Evolutionary conservation across 768 basidiomycete species (phyloP).

Genomic region (Naganishia vishniacii): DNA sequence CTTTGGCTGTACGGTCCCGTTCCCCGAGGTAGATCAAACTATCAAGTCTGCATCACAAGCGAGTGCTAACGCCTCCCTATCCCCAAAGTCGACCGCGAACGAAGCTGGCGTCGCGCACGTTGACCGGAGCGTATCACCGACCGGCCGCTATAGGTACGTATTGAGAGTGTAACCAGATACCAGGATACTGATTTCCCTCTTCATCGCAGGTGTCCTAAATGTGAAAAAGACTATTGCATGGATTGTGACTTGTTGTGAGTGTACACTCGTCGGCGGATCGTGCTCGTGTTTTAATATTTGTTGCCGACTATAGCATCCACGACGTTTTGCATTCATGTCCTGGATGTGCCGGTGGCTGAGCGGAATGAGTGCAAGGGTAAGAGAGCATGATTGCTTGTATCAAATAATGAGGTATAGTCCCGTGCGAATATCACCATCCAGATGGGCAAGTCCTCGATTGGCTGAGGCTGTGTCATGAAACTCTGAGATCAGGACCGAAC

Average conservation of each 20-base stretch:
- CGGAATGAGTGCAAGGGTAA: background rate
- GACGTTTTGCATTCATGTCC: slow-evolving; percentile 94
- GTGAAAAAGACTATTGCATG: slow-evolving; percentile 78
- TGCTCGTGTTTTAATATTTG: background rate
- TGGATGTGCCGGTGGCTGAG: slow-evolving; percentile 43
- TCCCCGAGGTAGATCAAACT: slow-evolving; percentile 51
- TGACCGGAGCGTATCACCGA: slow-evolving; percentile 68
- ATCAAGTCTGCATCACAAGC: slow-evolving; percentile 33
- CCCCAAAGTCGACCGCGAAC: slow-evolving; percentile 25
- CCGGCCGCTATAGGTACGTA: slow-evolving; percentile 71
- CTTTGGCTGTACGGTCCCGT: slow-evolving; percentile 70
- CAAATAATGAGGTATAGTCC: too few relatives aligned
- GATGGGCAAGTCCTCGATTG: too few relatives aligned
- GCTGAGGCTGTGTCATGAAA: too few relatives aligned
- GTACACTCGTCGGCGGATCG: background rate
- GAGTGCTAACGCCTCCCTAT: slow-evolving; percentile 3
- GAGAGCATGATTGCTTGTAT: too few relatives aligned
- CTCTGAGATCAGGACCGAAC: too few relatives aligned
- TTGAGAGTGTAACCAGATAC: too few relatives aligned
- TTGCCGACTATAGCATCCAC: slow-evolving; percentile 56
- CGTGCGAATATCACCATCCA: too few relatives aligned
- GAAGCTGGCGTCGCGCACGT: slow-evolving; percentile 34
- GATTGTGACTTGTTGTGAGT: slow-evolving; percentile 85
- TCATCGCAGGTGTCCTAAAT: slow-evolving; percentile 59
- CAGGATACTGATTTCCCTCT: slow-evolving; percentile 43